Conservation (phyloP, 1,139 yeast genomes). For the Eremothecium coryli region DNA sequence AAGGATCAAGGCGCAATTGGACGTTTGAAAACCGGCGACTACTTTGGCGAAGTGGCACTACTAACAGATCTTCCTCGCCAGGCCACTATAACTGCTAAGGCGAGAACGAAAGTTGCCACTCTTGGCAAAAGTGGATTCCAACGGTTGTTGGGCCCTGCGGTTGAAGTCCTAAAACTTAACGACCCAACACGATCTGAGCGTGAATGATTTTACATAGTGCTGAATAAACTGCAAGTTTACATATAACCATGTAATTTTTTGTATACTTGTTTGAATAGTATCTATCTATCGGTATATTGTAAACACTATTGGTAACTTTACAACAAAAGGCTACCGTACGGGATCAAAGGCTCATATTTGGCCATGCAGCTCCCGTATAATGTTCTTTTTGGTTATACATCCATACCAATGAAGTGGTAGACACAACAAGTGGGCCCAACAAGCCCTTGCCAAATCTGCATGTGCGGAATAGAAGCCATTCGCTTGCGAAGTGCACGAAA, state of each 20-base stretch:
- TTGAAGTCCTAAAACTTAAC: conserved; percentile 66
- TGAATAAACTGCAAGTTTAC: no score
- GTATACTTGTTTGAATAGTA: no score
- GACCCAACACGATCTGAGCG: conserved; percentile 50
- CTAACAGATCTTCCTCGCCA: conserved; percentile 88
- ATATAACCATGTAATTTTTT: no score
- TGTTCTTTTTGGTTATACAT: conserved; percentile 49
- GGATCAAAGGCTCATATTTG: no score
- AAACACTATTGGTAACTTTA: no score
- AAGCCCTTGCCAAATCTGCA: conserved; percentile 83
- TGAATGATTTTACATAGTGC: no score
- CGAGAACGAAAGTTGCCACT: conserved; percentile 76
- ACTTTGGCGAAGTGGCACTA: conserved; percentile 93
- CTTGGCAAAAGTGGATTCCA: conserved; percentile 89
- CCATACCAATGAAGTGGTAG: conserved; percentile 51
- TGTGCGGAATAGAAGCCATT: conserved; percentile 71
- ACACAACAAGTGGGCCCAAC: conserved; percentile 72
- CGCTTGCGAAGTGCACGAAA: conserved; percentile 70
- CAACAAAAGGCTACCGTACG: no score
- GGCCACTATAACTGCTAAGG: conserved; percentile 79
- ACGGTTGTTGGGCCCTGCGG: conserved; percentile 88
- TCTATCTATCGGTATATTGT: no score
- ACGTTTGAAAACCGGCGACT: conserved; percentile 68
- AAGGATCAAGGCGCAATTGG: conserved; percentile 50
- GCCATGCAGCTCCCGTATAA: conserved; percentile 34